Percentiles rank a stretch among this genome's conserved stretches.
Evolutionary conservation across 306 rosid species (phyloP).

Genomic region (Pterocarpus macrocarpus): DNA sequence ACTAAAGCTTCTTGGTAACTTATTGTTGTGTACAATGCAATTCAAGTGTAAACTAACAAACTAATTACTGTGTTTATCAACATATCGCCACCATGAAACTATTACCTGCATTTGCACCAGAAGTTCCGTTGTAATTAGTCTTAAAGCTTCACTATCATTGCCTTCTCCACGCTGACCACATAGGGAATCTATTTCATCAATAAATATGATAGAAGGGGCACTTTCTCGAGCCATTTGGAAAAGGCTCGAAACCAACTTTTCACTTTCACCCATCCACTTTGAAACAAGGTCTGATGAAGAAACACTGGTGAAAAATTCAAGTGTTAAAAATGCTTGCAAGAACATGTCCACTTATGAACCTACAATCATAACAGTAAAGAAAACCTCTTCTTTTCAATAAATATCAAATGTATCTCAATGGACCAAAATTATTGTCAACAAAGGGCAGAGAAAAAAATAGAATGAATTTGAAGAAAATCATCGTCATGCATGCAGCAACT

Average conservation of each 20-base stretch:
- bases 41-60: slow-evolving; percentile 26
- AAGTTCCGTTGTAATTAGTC: slow-evolving; percentile 97
- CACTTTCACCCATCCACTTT: slow-evolving; percentile 99
- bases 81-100: slow-evolving; percentile 42
- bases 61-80: slow-evolving; percentile 9
- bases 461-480: slow-evolving; percentile 1
- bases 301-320: slow-evolving; percentile 65
- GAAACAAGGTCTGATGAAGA: slow-evolving; percentile 99
- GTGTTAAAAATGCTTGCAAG: slow-evolving; percentile 47
- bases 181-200: slow-evolving; percentile 96
- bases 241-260: slow-evolving; percentile 93
- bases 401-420: slow-evolving; percentile 44
- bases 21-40: slow-evolving; percentile 25
- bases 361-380: slow-evolving; percentile 19
- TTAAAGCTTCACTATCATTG: slow-evolving; percentile 99
- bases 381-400: slow-evolving; percentile 28
- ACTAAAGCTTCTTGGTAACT: too few species aligned
- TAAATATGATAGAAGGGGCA: slow-evolving; percentile 93
- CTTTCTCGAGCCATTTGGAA: slow-evolving; percentile 98
- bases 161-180: slow-evolving; percentile 99
- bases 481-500: neutral
- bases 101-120: slow-evolving; percentile 99
- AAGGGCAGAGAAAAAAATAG: slow-evolving; percentile 4
- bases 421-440: neutral
- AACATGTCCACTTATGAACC: slow-evolving; percentile 51